Percentiles rank a stretch among this genome's conserved stretches.
These are phyloP conservation scores for Peterozyma xylosa DNA, from an alignment of 805 yeast species.

Conservation along the genomic window DNA sequence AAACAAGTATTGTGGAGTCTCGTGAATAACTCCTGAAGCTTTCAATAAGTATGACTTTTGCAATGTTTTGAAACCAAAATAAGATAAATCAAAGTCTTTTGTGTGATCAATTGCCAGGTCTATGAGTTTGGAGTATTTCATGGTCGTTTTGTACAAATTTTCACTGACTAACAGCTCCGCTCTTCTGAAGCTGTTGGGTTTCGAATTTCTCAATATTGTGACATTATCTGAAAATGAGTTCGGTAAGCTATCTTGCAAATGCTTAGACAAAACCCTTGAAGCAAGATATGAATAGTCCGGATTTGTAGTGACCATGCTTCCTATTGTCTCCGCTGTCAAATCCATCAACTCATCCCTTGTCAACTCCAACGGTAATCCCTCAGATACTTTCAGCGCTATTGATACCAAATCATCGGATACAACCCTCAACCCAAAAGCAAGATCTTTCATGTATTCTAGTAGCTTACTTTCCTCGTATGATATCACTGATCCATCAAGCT, in stretches of 20 bases:
- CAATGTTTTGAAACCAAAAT: constrained; percentile 55
- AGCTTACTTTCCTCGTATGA: too few relatives aligned
- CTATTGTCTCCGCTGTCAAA: constrained; percentile 91
- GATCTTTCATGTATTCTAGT: not conserved
- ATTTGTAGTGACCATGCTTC: constrained; percentile 93
- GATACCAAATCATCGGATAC: not conserved
- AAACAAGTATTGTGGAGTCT: constrained; percentile 53
- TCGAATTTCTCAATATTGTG: constrained; percentile 24
- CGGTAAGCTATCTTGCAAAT: constrained; percentile 90
- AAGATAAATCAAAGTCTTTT: constrained; percentile 55
- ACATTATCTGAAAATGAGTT: constrained; percentile 77
- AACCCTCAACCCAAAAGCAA: not conserved
- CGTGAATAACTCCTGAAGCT: constrained; percentile 49
- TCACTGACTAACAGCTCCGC: constrained; percentile 67
- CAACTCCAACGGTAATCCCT: constrained; percentile 94
- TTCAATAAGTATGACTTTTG: constrained; percentile 52
- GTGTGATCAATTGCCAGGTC: constrained; percentile 68
- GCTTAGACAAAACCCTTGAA: constrained; percentile 92
- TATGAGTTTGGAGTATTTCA: constrained; percentile 54
- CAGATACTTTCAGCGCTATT: not conserved
- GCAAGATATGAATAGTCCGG: constrained; percentile 97
- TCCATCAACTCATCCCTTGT: constrained; percentile 83
- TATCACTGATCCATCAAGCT: too few relatives aligned
- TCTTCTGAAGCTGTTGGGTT: constrained; percentile 21
- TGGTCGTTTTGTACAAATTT: constrained; percentile 55